Evolutionary conservation across 2,329 filamentous ascomycete species (phyloP).

Genomic region (Capronia epimyces): DNA sequence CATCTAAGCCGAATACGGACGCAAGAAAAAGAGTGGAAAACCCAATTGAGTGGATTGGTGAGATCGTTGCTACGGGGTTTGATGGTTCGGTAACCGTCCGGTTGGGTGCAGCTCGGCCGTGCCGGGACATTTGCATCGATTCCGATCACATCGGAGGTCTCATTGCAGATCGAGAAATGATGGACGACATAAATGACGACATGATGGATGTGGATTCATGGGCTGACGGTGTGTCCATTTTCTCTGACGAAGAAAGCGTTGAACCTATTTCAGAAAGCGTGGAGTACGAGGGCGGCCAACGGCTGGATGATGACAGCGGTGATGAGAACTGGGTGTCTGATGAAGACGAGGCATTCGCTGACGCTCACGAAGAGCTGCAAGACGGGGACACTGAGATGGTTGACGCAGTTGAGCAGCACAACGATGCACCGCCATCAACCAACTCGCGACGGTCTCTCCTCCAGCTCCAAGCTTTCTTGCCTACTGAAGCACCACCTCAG

Average conservation of each 20-base stretch:
- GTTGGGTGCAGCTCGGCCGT: slow-evolving; percentile 47
- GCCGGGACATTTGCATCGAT: slow-evolving; percentile 46
- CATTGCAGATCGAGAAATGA: slow-evolving; percentile 32
- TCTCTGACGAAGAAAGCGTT: slow-evolving; percentile 19
- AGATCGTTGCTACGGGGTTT: slow-evolving; percentile 50
- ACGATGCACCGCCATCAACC: not conserved
- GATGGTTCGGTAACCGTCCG: slow-evolving; percentile 52
- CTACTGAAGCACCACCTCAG: slow-evolving; percentile 29
- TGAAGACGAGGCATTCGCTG: slow-evolving; percentile 32
- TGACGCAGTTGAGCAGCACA: not conserved
- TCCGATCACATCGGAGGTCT: slow-evolving; percentile 48
- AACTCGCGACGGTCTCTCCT: not conserved
- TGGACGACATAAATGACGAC: slow-evolving; percentile 34
- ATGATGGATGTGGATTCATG: slow-evolving; percentile 34
- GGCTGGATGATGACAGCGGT: slow-evolving; percentile 40
- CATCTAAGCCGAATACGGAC: too few species aligned
- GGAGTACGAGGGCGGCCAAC: slow-evolving; percentile 42
- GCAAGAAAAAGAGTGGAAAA: not conserved
- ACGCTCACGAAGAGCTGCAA: slow-evolving; percentile 19
- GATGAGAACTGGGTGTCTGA: slow-evolving; percentile 41
- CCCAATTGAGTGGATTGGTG: slow-evolving; percentile 49
- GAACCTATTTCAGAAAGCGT: slow-evolving; percentile 35
- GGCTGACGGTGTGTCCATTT: slow-evolving; percentile 31
- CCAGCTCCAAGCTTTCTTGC: slow-evolving; percentile 3
- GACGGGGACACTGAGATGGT: slow-evolving; percentile 17